Base-by-base conservation (phyloP, 441 rosid species). In the Erysimum cheiri region DNA sequence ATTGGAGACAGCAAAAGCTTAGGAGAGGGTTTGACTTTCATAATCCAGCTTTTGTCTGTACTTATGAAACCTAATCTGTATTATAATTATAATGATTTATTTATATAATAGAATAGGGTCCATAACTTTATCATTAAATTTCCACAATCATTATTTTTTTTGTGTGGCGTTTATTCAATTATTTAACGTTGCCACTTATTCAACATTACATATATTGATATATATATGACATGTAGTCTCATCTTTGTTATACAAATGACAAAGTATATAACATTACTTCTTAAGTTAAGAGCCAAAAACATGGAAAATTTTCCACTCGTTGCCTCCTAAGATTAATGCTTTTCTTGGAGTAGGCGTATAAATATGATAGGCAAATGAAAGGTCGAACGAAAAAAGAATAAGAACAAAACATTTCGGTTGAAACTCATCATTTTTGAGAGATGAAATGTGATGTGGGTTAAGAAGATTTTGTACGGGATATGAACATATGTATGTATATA, bases 31-130 rank as follows among this genome's bases (percentile, higher is more conserved):
- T 66, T 66, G 60, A 66, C 60, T 66, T 66, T 44, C 4, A 17
- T 57, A 57, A 57, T 68, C 57, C 64, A 44, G 56, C 56, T 55
- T 44, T 68, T 68, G 47, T 44, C 55, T 46, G 28, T 35, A 68
- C 64, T 67, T 41, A 46, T 57, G 22, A 31, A 55, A 55, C 11
- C 55, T 67, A 31, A 43, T 31, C 29, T 22, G 33, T 33, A 14
- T 3, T 64, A 46, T 57, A 17, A 69, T 47, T n/a, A 24, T 6
- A 53, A 14, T 26, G 8, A 7, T 50, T 24, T 32, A 39, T 10
- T 58, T 47, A 24, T 47, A 46, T 26, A 57, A 8, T 46, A 68
- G 56, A 57, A 58, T 52, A 58, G 46, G 39, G 8, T 33, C 64
- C 19, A 64, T 43, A 33, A 8, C 17, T 46, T 46, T 7, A 46